Base-by-base conservation (phyloP, 768 basidiomycete genomes). In the Pisolithus marmoratus region DNA sequence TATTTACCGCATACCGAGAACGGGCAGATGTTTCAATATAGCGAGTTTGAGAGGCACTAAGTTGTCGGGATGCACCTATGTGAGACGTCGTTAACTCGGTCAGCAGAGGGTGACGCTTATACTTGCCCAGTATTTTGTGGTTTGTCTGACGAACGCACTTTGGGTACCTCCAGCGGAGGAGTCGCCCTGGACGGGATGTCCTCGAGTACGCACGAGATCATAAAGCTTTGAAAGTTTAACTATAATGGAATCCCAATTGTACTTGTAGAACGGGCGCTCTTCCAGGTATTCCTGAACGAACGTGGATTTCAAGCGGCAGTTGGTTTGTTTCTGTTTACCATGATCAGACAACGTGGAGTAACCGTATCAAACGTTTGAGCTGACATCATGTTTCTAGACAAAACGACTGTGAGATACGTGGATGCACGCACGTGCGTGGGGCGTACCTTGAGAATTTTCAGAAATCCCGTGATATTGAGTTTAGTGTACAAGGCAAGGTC, bases 81-180 rank as follows among this genome's bases (percentile, higher is more conserved):
- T 3, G 31, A 6, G 15, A 37, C 43, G 43, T 45, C 22, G 56
- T 59, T 55, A 7, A 44, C 31, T 37, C 47, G 11, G 27, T 38
- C 8, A 5, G 19, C 44, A 31, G 19, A 23, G 40, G 6, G 34
- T 34, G 2, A 20, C 9, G 19, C 11, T 31, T n/a, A n/a, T 17
- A 60, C 68, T 48, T 64, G 90, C 95, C 96, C 96, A 99, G 63
- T 99, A 99, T 67, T 99, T 99, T 11, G 96, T 98, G 31, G 96
- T 99, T 70, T 96, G 94, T 38, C 96, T 73, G n/a, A 97, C 90
- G 63, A 99, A 99, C 2, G 95, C 96, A 58, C 90, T 96, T 73
- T 99, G 96, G 58, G 71, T 88, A 1, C 95, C 94, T 26, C 96
- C 96, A 1, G 96, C 96, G 59, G 85, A 86, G 2, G 94, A 82